Base-by-base conservation (phyloP, 2,329 filamentous ascomycete species). In the Colletotrichum sp. region DNA sequence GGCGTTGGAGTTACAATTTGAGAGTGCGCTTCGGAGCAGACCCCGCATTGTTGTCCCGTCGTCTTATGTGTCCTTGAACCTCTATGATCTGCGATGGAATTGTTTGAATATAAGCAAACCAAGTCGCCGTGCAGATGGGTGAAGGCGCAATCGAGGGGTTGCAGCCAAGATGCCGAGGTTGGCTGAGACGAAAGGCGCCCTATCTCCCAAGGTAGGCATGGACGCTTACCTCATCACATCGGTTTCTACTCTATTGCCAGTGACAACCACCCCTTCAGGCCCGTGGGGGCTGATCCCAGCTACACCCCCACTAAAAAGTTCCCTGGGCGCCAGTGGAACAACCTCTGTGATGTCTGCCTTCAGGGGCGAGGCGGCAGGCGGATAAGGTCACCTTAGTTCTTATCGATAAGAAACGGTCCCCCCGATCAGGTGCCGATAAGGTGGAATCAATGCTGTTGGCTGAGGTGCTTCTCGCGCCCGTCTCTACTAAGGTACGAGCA, bases 401-500 rank as follows among this genome's bases (percentile, higher is more conserved):
- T 75, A 73, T 75, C 73, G 73, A 75, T 75, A 75, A 75, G 30
- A 55, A n/a, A 21, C 43, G 12, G 5, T 10, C 14, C 68, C 65
- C 61, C 71, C 64, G 73, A 73, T 77, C 75, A 77, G 73, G 75
- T 77, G 73, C 75, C 73, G 73, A 72, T 72, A 76, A 71, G 67
- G 24, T 71, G 48, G 26, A 67, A 68, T 71, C 63, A 65, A 56
- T 65, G 52, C 61, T 61, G 61, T 65, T 61, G 52, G 48, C 59
- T 38, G 36, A 38, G 36, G 36, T 38, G 43, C 66, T 59, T 52
- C 34, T 59, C 43, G 48, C 28, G 28, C 58, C 24, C 26, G 55
- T 58, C 55, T 58, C 55, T 58, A 8, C 55, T 34, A 28, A 28
- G 55, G 55, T 36, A 62, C 62, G 24, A 61, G 55, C 63, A 36